Evolutionary conservation across 352 stramenopile species (phyloP).

Genomic region (Elongisporangium undulatum): DNA sequence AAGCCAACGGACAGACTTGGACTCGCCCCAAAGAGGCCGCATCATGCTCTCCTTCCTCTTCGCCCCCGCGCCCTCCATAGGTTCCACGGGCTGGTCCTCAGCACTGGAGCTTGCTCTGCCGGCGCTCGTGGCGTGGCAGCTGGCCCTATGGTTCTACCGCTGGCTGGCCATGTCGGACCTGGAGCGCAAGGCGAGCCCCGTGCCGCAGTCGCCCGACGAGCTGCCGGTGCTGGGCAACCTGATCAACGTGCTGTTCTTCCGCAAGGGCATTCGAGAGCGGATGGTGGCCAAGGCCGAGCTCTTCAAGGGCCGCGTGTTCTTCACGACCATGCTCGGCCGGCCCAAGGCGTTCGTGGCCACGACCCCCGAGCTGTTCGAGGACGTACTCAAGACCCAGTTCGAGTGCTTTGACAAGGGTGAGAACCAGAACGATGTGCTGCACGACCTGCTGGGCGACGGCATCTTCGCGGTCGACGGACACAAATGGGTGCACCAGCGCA

Average conservation of each 20-base stretch:
- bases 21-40: not conserved
- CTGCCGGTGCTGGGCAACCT: constrained; percentile 30
- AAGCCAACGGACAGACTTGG: not conserved
- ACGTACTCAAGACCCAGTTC: constrained; percentile 54
- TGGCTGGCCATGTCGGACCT: not conserved
- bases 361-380: constrained; percentile 44
- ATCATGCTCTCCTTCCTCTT: not conserved
- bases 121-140: not conserved
- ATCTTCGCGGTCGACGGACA: constrained; percentile 41
- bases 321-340: constrained; percentile 13
- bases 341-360: constrained; percentile 17
- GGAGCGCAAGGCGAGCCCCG: not conserved
- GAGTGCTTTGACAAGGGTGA: constrained; percentile 44
- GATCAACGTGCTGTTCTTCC: constrained; percentile 28
- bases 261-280: constrained; percentile 14
- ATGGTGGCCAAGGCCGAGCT: constrained; percentile 21
- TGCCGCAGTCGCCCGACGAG: not conserved
- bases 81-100: not conserved
- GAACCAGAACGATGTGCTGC: constrained; percentile 30
- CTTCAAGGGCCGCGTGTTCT: constrained; percentile 6
- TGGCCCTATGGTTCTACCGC: not conserved
- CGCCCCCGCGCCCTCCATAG: not conserved
- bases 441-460: constrained; percentile 59
- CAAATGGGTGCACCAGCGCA: constrained; percentile 39
- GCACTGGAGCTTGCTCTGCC: not conserved